These are phyloP conservation scores for Trichoderma sp. DNA, from an alignment of 2,329 filamentous ascomycete species.

Conservation along the genomic window DNA sequence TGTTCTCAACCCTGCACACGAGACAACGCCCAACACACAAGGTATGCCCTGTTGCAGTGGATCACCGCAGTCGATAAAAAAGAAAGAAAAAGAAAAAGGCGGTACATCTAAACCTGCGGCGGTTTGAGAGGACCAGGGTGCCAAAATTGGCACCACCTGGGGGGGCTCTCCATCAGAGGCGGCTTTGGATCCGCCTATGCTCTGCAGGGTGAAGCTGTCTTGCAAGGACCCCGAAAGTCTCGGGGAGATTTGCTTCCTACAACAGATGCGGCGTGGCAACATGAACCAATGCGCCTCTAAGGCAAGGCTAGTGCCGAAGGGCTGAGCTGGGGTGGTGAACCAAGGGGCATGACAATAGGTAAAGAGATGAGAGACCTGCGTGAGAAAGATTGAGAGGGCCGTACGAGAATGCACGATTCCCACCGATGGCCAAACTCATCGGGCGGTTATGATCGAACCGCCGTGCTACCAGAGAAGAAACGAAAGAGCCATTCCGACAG, in stretches of 20 bases:
- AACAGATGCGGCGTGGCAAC: slow-evolving; percentile 29
- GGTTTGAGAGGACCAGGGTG: slow-evolving; percentile 33
- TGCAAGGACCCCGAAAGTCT: slow-evolving; percentile 19
- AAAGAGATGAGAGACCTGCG: neutral
- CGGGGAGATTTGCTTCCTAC: slow-evolving; percentile 24
- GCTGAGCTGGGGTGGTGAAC: slow-evolving; percentile 24
- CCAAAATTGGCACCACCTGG: slow-evolving; percentile 29
- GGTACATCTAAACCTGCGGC: slow-evolving; percentile 36
- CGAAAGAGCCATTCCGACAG: neutral
- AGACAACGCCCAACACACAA: slow-evolving; percentile 26
- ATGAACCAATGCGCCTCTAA: slow-evolving; percentile 25
- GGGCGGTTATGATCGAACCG: neutral
- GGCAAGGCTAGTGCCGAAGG: slow-evolving; percentile 25
- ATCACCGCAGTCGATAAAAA: slow-evolving; percentile 37
- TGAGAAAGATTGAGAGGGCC: neutral
- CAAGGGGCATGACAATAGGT: slow-evolving; percentile 4
- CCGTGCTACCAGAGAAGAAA: neutral
- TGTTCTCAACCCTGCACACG: slow-evolving; percentile 29
- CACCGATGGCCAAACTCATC: neutral
- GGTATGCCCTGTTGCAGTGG: slow-evolving; percentile 32
- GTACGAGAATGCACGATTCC: neutral
- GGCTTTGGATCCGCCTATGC: slow-evolving; percentile 31
- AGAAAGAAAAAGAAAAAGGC: slow-evolving; percentile 34
- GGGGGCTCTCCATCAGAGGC: slow-evolving; percentile 26
- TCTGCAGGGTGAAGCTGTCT: slow-evolving; percentile 29